Evolutionary conservation across 1,139 yeast species (phyloP).

Genomic region (Suzukiozyma palmioleophila): DNA sequence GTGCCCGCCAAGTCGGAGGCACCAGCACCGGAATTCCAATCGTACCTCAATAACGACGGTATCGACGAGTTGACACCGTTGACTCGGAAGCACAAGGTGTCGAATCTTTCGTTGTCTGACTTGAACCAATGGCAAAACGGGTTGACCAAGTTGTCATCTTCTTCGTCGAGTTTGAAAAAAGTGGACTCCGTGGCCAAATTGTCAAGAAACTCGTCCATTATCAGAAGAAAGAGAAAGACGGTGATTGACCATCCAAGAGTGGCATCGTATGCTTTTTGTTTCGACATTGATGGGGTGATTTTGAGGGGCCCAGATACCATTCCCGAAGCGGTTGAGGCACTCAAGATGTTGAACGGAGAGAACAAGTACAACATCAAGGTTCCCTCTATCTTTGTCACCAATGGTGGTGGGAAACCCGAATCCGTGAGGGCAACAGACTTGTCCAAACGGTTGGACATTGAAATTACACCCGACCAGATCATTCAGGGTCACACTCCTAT

Average conservation of each 20-base stretch:
- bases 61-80: conserved; percentile 62
- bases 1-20: neutral
- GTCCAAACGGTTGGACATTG: conserved; percentile 52
- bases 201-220: conserved; percentile 50
- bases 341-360: conserved; percentile 66
- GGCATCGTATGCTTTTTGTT: conserved; percentile 82
- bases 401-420: conserved; percentile 87
- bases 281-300: conserved; percentile 82
- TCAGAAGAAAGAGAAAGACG: conserved; percentile 45
- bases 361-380: conserved; percentile 75
- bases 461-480: conserved; percentile 68
- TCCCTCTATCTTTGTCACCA: conserved; percentile 83
- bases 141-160: conserved; percentile 44
- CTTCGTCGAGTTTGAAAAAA: conserved; percentile 39
- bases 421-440: conserved; percentile 65
- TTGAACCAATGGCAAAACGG: conserved; percentile 57
- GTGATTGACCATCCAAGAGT: conserved; percentile 65
- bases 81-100: conserved; percentile 59
- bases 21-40: conserved; percentile 30
- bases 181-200: conserved; percentile 48
- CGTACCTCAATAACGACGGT: conserved; percentile 68
- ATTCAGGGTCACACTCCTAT: conserved; percentile 90
- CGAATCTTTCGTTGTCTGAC: conserved; percentile 67
- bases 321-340: conserved; percentile 70
- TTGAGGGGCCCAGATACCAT: conserved; percentile 77